A percentile compares a stretch with the other conserved stretches of the same genome.
phyloP scores from a whole-genome alignment of 2,329 filamentous ascomycete genomes.

The Leptographium wingfieldii region DNA sequence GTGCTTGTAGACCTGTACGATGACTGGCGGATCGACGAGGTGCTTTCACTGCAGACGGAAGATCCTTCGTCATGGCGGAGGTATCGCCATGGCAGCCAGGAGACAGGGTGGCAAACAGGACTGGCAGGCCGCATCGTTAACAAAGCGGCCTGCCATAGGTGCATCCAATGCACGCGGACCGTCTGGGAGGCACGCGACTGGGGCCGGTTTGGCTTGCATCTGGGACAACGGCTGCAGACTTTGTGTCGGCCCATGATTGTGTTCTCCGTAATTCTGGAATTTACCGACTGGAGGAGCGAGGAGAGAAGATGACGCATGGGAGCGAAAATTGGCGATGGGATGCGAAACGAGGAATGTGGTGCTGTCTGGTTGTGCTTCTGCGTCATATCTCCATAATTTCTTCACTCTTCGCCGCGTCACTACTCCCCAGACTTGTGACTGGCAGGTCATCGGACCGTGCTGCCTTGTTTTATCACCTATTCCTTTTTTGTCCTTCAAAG shows the following conservation, averaged over 20 bases:
- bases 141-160: constrained; percentile 10
- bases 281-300: not conserved
- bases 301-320: not conserved
- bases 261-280: constrained; percentile 9
- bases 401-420: not conserved
- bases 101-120: not conserved
- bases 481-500: no score
- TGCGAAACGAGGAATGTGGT: not conserved
- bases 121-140: not conserved
- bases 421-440: no score
- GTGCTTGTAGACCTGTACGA: constrained; percentile 11
- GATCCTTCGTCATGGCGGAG: not conserved
- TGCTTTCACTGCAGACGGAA: constrained; percentile 6
- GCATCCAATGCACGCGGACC: constrained; percentile 7
- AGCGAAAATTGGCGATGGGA: not conserved
- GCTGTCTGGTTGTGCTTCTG: not conserved
- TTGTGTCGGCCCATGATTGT: constrained; percentile 8
- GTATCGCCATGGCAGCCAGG: not conserved
- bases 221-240: constrained; percentile 3
- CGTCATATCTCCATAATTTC: not conserved
- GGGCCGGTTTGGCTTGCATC: not conserved
- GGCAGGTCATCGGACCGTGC: no score
- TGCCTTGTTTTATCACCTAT: no score
- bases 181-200: constrained; percentile 7
- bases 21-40: constrained; percentile 11